Percentiles rank a stretch among this genome's conserved stretches.
phyloP scores from a whole-genome alignment of 2,329 filamentous ascomycete genomes.

The Aureobasidium namibiae region DNA sequence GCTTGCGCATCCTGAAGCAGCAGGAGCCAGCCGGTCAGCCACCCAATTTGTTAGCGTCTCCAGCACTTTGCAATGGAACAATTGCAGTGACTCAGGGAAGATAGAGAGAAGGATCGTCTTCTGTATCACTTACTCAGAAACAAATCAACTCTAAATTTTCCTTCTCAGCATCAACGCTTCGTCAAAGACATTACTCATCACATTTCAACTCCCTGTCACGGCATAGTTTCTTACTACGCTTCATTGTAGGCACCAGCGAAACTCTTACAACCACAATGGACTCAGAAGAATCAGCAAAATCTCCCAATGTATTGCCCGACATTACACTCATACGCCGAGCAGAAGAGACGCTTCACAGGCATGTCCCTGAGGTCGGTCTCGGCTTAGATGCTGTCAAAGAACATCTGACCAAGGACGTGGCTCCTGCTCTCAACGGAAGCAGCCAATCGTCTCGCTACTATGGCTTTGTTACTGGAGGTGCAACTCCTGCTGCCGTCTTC shows the following conservation, averaged over 20 bases:
- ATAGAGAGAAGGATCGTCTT: too few relatives aligned
- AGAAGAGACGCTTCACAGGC: conserved; percentile 27
- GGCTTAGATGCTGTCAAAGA: conserved; percentile 34
- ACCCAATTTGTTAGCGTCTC: neutral
- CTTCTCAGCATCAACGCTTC: neutral
- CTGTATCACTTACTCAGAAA: too few relatives aligned
- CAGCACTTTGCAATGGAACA: neutral
- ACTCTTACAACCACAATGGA: neutral
- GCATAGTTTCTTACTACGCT: neutral
- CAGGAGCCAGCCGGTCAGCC: neutral
- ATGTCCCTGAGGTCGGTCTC: conserved; percentile 33
- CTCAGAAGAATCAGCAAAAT: neutral
- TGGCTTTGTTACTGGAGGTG: conserved; percentile 80
- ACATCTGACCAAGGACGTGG: conserved; percentile 40
- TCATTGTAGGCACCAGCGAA: neutral
- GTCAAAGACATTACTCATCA: neutral
- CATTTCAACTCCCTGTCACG: neutral
- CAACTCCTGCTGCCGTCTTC: conserved; percentile 67
- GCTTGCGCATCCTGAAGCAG: neutral
- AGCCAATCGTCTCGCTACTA: conserved; percentile 65
- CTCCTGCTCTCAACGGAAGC: conserved; percentile 56
- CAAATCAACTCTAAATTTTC: neutral
- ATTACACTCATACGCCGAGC: conserved; percentile 23
- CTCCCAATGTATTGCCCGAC: conserved; percentile 27
- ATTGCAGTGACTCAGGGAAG: too few relatives aligned